These are phyloP conservation scores for Dendrobium nobile DNA, from an alignment of 106 monocot genomes.

Conservation along the genomic window DNA sequence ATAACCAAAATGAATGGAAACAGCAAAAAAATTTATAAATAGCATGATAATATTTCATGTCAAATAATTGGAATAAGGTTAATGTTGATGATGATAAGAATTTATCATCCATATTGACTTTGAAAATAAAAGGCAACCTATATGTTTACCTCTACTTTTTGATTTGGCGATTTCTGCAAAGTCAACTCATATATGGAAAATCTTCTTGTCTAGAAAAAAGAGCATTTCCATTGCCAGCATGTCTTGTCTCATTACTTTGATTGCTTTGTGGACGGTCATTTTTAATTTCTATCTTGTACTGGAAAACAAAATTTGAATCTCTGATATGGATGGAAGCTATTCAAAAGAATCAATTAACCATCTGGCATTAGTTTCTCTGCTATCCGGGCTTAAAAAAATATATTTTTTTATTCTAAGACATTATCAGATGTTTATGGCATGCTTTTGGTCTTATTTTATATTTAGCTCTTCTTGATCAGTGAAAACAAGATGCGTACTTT, in stretches of 20 bases:
- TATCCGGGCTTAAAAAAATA: neutral
- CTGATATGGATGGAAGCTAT: neutral
- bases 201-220: no score
- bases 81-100: no score
- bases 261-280: neutral
- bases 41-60: neutral
- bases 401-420: neutral
- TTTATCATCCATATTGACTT: neutral
- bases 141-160: neutral
- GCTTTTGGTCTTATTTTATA: neutral
- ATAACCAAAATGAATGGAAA: neutral
- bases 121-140: neutral
- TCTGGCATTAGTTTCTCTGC: neutral
- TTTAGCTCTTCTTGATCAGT: no score
- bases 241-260: neutral
- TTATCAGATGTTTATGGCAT: neutral
- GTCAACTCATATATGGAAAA: no score
- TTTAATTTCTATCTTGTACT: neutral
- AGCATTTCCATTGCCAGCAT: no score
- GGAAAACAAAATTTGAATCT: neutral
- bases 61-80: no score
- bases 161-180: no score
- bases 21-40: neutral
- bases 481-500: no score
- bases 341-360: neutral